These are phyloP conservation scores for Populus davidiana DNA, from an alignment of 345 rosid genomes.

Conservation along the genomic window DNA sequence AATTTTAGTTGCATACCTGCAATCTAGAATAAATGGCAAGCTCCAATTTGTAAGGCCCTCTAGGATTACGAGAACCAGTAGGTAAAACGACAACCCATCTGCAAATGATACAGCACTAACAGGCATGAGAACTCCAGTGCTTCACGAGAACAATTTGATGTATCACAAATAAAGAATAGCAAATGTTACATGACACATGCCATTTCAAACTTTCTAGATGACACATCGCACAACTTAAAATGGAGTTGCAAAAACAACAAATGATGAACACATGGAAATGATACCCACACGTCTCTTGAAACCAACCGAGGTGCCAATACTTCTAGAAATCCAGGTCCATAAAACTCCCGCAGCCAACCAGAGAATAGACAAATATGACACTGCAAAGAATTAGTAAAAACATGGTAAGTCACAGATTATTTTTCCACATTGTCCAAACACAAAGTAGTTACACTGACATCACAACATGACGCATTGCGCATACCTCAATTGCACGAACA, in stretches of 20 bases:
- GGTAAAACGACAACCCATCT: constrained; percentile 93
- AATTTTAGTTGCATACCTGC: constrained; percentile 47
- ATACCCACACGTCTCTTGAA: constrained; percentile 84
- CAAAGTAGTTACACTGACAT: neutral
- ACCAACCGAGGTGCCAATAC: constrained; percentile 73
- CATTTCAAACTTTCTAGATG: neutral
- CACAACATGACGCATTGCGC: neutral
- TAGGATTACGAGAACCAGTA: constrained; percentile 65
- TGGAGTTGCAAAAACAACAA: neutral
- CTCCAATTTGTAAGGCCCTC: constrained; percentile 80
- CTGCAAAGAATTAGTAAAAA: constrained; percentile 34
- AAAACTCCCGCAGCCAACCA: constrained; percentile 91
- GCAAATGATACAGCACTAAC: constrained; percentile 21
- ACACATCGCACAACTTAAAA: neutral
- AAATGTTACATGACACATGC: neutral
- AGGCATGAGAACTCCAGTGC: neutral
- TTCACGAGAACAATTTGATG: neutral
- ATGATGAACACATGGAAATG: neutral
- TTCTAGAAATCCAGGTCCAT: constrained; percentile 85
- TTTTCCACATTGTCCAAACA: neutral
- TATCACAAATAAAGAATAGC: neutral
- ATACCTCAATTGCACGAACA: constrained; percentile 87
- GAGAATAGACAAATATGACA: constrained; percentile 75
- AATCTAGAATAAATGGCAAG: constrained; percentile 69
- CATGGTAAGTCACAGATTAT: neutral